Evolutionary conservation across 305 asterid genomes (phyloP).

Genomic region (Striga hermonthica): DNA sequence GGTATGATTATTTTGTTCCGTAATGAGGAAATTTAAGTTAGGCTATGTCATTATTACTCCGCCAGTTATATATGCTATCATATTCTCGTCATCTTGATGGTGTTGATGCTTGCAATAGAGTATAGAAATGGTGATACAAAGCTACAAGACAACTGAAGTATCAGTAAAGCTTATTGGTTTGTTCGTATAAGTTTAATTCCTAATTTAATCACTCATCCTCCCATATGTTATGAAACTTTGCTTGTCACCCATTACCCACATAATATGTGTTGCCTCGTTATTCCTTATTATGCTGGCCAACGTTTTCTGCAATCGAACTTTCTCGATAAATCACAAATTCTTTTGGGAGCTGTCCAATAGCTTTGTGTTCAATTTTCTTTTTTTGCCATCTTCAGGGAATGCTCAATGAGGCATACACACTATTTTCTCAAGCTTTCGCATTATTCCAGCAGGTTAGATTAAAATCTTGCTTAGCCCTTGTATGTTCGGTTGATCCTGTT

Average conservation of each 20-base stretch:
- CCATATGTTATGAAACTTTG: conserved; percentile 4
- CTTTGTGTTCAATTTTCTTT: conserved; percentile 13
- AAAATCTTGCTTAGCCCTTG: conserved; percentile 1
- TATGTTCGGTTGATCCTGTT: conserved; percentile 21
- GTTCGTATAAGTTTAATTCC: not conserved
- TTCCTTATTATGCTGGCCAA: not conserved
- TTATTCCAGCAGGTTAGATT: conserved; percentile 78
- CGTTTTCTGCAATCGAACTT: too few relatives aligned
- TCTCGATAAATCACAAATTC: too few relatives aligned
- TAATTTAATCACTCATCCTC: too few relatives aligned
- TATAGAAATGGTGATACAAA: too few relatives aligned
- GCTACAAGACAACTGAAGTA: not conserved
- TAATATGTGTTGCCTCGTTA: conserved; percentile 11
- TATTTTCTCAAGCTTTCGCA: conserved; percentile 80
- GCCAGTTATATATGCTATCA: not conserved
- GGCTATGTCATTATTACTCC: not conserved
- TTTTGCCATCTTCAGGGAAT: conserved; percentile 51
- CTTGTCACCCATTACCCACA: not conserved
- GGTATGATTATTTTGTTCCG: conserved; percentile 42
- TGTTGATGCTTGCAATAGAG: not conserved
- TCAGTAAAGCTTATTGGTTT: conserved; percentile 15
- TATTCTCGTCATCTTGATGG: too few relatives aligned
- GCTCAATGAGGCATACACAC: conserved; percentile 81
- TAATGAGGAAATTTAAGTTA: conserved; percentile 15
- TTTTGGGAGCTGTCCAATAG: not conserved